Evolutionary conservation across 1,284 basidiomycete genomes (phyloP), one percentile per base, ranked within the genome.

Genomic region (Trichosporon ovoides): DNA sequence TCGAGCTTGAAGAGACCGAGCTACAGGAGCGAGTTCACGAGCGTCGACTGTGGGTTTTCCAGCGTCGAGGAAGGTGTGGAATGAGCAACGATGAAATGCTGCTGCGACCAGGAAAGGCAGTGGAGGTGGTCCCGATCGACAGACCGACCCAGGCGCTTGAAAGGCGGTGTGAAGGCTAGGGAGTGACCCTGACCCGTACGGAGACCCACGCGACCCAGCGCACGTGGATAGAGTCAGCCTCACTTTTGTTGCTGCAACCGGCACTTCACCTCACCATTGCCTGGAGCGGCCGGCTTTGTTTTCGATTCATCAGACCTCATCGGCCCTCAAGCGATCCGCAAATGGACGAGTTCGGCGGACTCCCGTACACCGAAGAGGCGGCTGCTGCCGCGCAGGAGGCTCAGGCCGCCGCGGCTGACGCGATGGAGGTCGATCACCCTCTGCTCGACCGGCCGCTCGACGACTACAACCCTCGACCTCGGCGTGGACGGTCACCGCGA

Each of bases 381-480:
- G 52, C 52, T 2, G 56, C 40, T 5, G 24, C 54, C 0, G 33
- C 51, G 2, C 22, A 31, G 5, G 48, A 49, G 16, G 37, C 56
- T 4, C 28, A 24, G 16, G 18, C 53, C 31, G 52, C 56, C 14
- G 22, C 19, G 52, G 37, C 34, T 5, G 34, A 16, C 13, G 38
- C 40, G 46, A 33, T 18, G 24, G 62, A 64, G 53, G 51, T 38
- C 34, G 60, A 64, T 48, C 60, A 62, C 57, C 60, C 57, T 49
- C 52, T 64, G 57, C 65, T 71, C 38, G 71, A 73, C 53, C 57
- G 65, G 38, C 55, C 72, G 1, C 63, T 76, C 22, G 72, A 76
- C 60, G 74, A 76, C 50, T 68, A 65, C 11, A 53, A 53, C 22
- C 52, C 57, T 4, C 52, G 55, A 14, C 22, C 5, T 14, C 38